Base-by-base conservation (phyloP, 179 eudicot genomes). In the Actinidia chinensis region DNA sequence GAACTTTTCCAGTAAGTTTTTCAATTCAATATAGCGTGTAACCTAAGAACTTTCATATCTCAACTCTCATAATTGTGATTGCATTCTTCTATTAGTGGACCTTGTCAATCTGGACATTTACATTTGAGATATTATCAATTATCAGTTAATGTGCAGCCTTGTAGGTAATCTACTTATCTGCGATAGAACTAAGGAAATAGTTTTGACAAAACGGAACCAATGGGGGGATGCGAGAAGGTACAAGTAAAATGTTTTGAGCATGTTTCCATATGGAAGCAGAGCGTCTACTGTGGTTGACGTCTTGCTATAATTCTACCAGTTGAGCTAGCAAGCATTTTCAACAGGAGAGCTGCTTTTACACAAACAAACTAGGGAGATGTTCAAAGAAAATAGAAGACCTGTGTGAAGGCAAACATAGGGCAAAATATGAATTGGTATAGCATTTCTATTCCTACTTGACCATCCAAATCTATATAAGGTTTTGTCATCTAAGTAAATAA, bases 1-100 rank as follows among this genome's bases (percentile, higher is more conserved):
- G 78, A 59, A 47, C 77, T 47, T 82, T 79, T 78, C 68, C 83
- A 63, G 97, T 92, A 78, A 83, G 90, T n/a, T 80, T 43, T 65
- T 47, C 47, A 43, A 44, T 64, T 52, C 63, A n/a, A n/a, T 55
- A 33, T 13, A 75, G 61, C 15, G 5, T 68, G 68, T 51, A 61
- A 56, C 50, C 42, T 47, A 13, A 23, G 25, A 69, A 50, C 14
- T 74, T 76, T 67, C 5, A 18, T 44, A 17, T 66, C 67, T 58
- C 23, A 42, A 48, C 20, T 69, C 58, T 36, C 51, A 61, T 4
- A 61, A 6, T 15, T 51, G 18, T 58, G 46, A 23, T 68, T 42
- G 44, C 44, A 58, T 51, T 72, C n/a, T 67, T 9, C 55, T 64
- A 1, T 12, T 40, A 18, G 60, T 56, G 22, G 33, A 14, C 28